Conservation (phyloP, 305 asterid genomes). For the Fraxinus xanthoxyloides region DNA sequence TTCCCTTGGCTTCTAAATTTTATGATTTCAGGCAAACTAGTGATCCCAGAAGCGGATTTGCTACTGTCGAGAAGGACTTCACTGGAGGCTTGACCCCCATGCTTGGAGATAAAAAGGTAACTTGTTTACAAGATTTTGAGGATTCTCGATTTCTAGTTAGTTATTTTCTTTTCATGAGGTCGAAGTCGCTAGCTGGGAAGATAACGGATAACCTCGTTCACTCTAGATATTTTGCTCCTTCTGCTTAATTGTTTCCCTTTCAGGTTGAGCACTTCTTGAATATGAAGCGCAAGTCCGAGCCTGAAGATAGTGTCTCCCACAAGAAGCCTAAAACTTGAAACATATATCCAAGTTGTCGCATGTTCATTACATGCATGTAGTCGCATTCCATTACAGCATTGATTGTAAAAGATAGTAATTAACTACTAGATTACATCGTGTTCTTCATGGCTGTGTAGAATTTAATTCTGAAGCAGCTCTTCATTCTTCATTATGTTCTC, state of each 20-base stretch:
- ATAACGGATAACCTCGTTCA: not conserved
- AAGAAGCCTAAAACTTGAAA: conserved; percentile 70
- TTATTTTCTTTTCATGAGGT: not conserved
- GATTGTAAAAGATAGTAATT: not conserved
- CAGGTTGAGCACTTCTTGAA: conserved; percentile 91
- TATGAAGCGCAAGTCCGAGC: conserved; percentile 69
- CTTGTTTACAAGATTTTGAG: not conserved
- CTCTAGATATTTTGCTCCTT: not conserved
- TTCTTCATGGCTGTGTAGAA: not conserved
- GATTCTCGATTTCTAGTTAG: not conserved
- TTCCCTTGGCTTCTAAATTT: not conserved
- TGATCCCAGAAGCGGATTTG: conserved; percentile 86
- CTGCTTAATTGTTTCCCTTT: conserved; percentile 3
- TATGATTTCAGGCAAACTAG: conserved; percentile 75
- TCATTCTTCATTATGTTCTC: not conserved
- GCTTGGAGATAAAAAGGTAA: conserved; percentile 92
- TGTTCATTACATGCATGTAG: not conserved
- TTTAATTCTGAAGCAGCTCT: not conserved
- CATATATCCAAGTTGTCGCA: not conserved
- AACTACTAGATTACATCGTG: not conserved
- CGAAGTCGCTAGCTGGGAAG: not conserved
- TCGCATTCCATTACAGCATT: not conserved
- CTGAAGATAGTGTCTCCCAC: conserved; percentile 42
- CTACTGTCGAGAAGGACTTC: conserved; percentile 79
- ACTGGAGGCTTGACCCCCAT: conserved; percentile 95